Evolutionary conservation across 805 yeast genomes (phyloP).

Genomic region (Cyberlindnera lachancei): DNA sequence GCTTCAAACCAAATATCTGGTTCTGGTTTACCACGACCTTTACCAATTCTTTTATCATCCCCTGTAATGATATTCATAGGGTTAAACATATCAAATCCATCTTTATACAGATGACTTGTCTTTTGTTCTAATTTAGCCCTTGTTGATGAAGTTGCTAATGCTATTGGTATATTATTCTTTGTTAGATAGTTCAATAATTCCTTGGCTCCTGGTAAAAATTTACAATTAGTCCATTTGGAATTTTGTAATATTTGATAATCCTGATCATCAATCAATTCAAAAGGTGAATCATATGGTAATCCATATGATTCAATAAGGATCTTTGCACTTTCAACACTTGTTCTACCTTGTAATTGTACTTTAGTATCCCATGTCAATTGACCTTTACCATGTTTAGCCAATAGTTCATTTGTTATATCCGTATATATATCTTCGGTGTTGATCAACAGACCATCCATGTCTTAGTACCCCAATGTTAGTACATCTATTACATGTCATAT

Average conservation of each 20-base stretch:
- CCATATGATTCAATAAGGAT: constrained; percentile 61
- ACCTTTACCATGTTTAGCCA: constrained; percentile 66
- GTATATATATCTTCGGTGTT: constrained; percentile 93
- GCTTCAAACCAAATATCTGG: constrained; percentile 93
- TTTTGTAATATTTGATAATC: constrained; percentile 42
- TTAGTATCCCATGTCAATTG: constrained; percentile 88
- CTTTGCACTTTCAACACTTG: constrained; percentile 53
- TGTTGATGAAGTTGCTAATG: constrained; percentile 84
- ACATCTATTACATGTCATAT: too few relatives aligned
- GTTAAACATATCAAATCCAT: constrained; percentile 60
- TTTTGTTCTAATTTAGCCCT: constrained; percentile 55
- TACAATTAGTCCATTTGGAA: constrained; percentile 52
- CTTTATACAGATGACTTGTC: constrained; percentile 52
- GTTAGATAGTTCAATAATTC: constrained; percentile 54
- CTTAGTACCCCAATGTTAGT: constrained; percentile 24
- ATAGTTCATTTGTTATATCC: constrained; percentile 57
- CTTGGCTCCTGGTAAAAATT: constrained; percentile 78
- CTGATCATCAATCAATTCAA: constrained; percentile 50
- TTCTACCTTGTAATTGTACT: constrained; percentile 81
- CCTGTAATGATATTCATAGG: constrained; percentile 75
- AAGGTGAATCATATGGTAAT: constrained; percentile 59
- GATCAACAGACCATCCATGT: constrained; percentile 92
- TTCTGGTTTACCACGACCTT: constrained; percentile 85
- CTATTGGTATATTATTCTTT: constrained; percentile 60
- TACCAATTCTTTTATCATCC: constrained; percentile 76